Evolutionary conservation across 2,329 filamentous ascomycete species (phyloP).

Genomic region (Fusarium humuli): DNA sequence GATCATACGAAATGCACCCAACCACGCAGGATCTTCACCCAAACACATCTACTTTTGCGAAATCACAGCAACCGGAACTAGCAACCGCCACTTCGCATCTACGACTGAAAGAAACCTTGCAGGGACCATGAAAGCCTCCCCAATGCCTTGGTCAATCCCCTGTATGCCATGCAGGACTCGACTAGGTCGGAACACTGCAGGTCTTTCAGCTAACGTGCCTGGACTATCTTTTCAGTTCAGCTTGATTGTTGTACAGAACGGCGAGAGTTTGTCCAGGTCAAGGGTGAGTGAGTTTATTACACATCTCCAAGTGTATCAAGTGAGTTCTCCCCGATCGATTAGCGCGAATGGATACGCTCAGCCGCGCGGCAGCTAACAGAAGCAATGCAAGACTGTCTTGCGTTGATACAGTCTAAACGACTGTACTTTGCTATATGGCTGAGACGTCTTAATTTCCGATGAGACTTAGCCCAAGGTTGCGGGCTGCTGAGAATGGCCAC

Average conservation of each 20-base stretch:
- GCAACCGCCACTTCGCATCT: constrained; percentile 43
- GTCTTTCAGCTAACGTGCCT: constrained; percentile 28
- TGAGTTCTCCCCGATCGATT: neutral
- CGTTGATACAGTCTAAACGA: neutral
- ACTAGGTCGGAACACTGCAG: constrained; percentile 37
- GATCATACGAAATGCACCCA: constrained; percentile 27
- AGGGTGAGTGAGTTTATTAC: neutral
- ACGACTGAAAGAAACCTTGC: constrained; percentile 10
- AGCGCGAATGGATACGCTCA: neutral
- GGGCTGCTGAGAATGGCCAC: neutral
- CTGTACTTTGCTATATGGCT: neutral
- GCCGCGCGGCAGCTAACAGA: neutral
- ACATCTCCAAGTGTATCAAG: neutral
- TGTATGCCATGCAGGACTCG: constrained; percentile 26
- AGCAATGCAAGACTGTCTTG: neutral
- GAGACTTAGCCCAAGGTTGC: neutral
- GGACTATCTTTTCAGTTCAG: constrained; percentile 25
- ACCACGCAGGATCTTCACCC: constrained; percentile 20
- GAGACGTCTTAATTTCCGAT: neutral
- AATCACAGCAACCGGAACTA: constrained; percentile 22
- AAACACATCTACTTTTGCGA: constrained; percentile 11
- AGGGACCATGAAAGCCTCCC: constrained; percentile 21
- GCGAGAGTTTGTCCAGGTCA: constrained; percentile 15
- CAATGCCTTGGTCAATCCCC: constrained; percentile 22
- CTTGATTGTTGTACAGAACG: constrained; percentile 37